Base-by-base conservation (phyloP, 2,329 filamentous ascomycete genomes). In the Fusarium protoensiforme region DNA sequence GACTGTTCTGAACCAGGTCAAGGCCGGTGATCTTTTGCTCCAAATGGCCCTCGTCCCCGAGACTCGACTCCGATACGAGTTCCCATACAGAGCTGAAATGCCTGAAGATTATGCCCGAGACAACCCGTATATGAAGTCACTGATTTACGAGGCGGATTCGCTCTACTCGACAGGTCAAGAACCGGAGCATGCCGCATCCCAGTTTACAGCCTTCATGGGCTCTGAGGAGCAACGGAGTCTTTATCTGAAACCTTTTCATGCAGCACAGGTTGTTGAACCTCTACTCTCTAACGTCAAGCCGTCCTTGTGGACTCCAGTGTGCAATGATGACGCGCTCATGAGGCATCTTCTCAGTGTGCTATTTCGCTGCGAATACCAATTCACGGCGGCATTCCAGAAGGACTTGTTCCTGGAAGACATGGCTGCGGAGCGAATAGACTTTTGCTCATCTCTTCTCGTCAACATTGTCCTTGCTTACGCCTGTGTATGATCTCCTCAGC, bases 361-460 rank as follows among this genome's bases (percentile, higher is more conserved):
- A 13, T 73, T 83, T 7, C 78, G 78, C 2, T 81, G 80, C 65
- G 82, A 85, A 38, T 83, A 84, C 36, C 79, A 80, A 4, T 83
- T 79, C 70, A 79, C 79, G 0, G 73, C 80, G 0, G 74, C 75
- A 0, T 83, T 85, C 29, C 82, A 85, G 4, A 84, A 84, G 66
- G 82, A 83, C 29, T 75, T 74, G 1, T 84, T 85, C 33, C 65
- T 85, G 0, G 74, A 83, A n/a, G 84, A 85, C 31, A 80, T 85
- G 81, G 75, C 71, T 13, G 67, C 73, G 0, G 74, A 74, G 1
- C 69, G 72, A 1, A 59, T 65, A 0, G 77, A 80, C 16, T 84
- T 83, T 71, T 85, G 84, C 67, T 85, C 84, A 0, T 61, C 78
- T 9, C 73, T 85, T 1, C 78, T 85, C 5, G 82, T 84, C 57